Evolutionary conservation across 2,329 filamentous ascomycete species (phyloP).

Genomic region (Sporothrix phasma): DNA sequence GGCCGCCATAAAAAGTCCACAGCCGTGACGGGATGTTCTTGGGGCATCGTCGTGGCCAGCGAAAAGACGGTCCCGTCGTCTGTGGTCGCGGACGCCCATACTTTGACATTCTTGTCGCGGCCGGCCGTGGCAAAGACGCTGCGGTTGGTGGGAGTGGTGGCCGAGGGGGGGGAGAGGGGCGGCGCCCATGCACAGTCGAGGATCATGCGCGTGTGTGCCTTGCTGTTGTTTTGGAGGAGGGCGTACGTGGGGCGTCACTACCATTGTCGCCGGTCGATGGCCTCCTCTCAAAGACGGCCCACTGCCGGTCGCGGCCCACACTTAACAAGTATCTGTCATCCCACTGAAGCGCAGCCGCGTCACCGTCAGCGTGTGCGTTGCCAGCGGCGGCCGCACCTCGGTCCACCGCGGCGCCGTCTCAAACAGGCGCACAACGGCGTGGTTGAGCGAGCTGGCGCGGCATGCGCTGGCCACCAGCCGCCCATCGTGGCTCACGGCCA

Average conservation of each 20-base stretch:
- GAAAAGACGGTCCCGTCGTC: constrained; percentile 33
- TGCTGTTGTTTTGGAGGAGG: constrained; percentile 57
- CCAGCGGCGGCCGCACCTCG: constrained; percentile 71
- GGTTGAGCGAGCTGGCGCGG: constrained; percentile 82
- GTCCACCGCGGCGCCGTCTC: constrained; percentile 76
- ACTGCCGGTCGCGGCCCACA: constrained; percentile 84
- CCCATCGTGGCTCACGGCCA: constrained; percentile 68
- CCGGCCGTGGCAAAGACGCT: constrained; percentile 74
- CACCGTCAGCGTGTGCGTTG: constrained; percentile 79
- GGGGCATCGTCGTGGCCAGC: constrained; percentile 43
- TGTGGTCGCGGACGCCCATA: constrained; percentile 44
- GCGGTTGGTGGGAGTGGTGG: constrained; percentile 25
- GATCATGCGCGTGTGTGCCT: constrained; percentile 89
- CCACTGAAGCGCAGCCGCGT: constrained; percentile 69
- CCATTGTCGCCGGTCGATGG: constrained; percentile 21
- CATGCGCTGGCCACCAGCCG: constrained; percentile 80
- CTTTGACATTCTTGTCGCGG: constrained; percentile 72
- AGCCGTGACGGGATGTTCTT: constrained; percentile 56
- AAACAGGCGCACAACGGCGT: constrained; percentile 87
- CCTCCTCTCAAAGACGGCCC: constrained; percentile 64
- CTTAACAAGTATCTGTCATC: constrained; percentile 64
- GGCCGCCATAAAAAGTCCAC: constrained; percentile 50
- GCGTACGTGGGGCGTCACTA: constrained; percentile 36
- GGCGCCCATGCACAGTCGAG: constrained; percentile 76
- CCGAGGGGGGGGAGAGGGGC: constrained; percentile 22